Conservation (phyloP, 192 early-diverging fungal genomes). For the Coemansia sp. region DNA sequence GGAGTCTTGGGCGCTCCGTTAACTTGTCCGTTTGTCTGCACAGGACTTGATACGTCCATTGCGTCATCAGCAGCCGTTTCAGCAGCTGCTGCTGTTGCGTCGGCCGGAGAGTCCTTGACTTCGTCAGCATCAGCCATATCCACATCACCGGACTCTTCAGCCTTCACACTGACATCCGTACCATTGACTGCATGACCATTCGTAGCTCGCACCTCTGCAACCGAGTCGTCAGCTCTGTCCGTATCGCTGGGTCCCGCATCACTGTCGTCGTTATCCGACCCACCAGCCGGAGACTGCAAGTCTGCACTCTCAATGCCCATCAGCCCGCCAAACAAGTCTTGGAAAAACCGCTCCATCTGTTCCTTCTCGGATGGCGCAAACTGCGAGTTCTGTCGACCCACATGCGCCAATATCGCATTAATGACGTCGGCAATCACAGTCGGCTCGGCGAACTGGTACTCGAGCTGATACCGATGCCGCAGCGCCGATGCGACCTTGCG, state of each 20-base stretch:
- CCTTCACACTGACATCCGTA: neutral
- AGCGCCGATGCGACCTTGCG: slow-evolving; percentile 48
- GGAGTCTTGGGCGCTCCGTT: slow-evolving; percentile 6
- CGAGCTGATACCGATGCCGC: slow-evolving; percentile 72
- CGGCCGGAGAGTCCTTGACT: neutral
- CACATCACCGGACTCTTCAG: neutral
- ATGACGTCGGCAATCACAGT: slow-evolving; percentile 78
- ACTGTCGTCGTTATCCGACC: slow-evolving; percentile 3
- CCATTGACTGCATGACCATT: slow-evolving; percentile 27
- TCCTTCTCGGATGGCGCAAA: slow-evolving; percentile 66
- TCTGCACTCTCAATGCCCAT: slow-evolving; percentile 38
- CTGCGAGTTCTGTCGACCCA: slow-evolving; percentile 61
- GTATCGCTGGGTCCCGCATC: neutral
- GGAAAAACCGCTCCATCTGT: slow-evolving; percentile 73
- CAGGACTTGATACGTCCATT: slow-evolving; percentile 9
- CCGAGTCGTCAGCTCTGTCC: neutral
- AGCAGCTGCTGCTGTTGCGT: neutral
- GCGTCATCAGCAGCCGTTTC: neutral
- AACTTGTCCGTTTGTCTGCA: slow-evolving; percentile 2
- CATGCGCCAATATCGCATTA: slow-evolving; percentile 69
- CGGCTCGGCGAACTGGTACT: slow-evolving; percentile 72
- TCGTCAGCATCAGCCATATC: neutral
- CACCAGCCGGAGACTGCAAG: neutral
- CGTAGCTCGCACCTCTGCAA: neutral
- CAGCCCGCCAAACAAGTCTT: slow-evolving; percentile 63